Conservation (phyloP, 495 filamentous ascomycete genomes). For the Cladorrhinum samala region DNA sequence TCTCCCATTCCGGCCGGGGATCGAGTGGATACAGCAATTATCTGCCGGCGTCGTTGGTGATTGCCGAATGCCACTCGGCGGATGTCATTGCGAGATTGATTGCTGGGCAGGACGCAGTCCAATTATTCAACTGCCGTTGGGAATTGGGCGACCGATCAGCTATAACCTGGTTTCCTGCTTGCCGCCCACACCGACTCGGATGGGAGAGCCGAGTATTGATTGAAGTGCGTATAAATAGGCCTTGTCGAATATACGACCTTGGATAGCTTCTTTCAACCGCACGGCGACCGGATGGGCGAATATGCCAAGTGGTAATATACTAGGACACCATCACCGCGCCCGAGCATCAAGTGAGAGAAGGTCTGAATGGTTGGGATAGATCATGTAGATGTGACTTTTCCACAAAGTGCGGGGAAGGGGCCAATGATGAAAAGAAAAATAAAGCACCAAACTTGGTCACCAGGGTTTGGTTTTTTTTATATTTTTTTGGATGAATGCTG, state of each 20-base stretch:
- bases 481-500: neutral
- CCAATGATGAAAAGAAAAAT: neutral
- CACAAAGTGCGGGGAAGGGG: neutral
- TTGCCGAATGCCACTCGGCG: neutral
- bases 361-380: neutral
- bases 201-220: neutral
- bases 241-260: neutral
- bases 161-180: neutral
- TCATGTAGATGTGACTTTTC: too few relatives aligned
- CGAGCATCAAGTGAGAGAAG: too few relatives aligned
- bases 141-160: neutral
- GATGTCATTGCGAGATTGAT: neutral
- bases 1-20: too few relatives aligned
- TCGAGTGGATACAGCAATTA: too few relatives aligned
- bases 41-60: too few relatives aligned
- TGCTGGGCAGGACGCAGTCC: neutral
- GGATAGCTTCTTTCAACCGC: neutral
- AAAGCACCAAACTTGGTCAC: neutral
- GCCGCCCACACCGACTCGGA: neutral
- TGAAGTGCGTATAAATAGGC: too few relatives aligned
- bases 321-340: neutral
- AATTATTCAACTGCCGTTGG: constrained; percentile 5
- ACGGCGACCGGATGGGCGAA: neutral
- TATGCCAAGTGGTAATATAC: too few relatives aligned
- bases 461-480: neutral